Base-by-base conservation (phyloP, 2,329 filamentous ascomycete genomes). In the Sphaerulina musiva region DNA sequence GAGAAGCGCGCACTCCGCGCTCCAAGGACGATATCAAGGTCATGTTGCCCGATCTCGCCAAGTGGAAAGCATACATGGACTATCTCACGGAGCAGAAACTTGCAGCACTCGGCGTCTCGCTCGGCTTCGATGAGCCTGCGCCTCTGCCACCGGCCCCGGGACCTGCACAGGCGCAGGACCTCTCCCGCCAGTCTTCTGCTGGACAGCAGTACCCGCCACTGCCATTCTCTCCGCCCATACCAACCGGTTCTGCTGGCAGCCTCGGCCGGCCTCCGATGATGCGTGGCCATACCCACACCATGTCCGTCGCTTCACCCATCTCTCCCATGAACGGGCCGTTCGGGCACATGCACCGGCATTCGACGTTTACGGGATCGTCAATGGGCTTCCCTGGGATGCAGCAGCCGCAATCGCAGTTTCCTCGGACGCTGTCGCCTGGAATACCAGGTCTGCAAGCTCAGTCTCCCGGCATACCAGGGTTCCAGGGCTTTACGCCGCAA, bases 41-140 rank as follows among this genome's bases (percentile, higher is more conserved):
- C 36, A 78, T 78, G 23, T 77, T 93, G 56, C 86, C 88, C 1
- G 85, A 89, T 65, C 73, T 86, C 58, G 83, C 84, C 40, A 79
- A 81, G 64, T 88, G 85, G 85, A 86, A 89, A 65, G 77, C 83
- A 26, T 95, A 97, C 70, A 86, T 91, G 55, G 81, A 86, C 51
- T 85, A 86, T 61, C 76, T 97, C 36, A 84, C 88, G 62, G 93
- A 98, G 73, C 89, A 92, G 57, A 98, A 96, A 73, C 78, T 98
- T 49, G 84, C 90, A 57, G 91, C 92, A 48, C 78, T 98, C 52
- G 93, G 93, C 60, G 93, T 97, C 10, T 90, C 83, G 14, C 79
- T 88, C 57, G 87, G 84, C 36, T 83, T 86, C 46, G 88, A 93
- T 48, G 81, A 83, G 9, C 73, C 74, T 29, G 73, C 80, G 56